Evolutionary conservation across 768 basidiomycete genomes (phyloP), one percentile per base, ranked within the genome.

Genomic region (Mrakia frigida): DNA sequence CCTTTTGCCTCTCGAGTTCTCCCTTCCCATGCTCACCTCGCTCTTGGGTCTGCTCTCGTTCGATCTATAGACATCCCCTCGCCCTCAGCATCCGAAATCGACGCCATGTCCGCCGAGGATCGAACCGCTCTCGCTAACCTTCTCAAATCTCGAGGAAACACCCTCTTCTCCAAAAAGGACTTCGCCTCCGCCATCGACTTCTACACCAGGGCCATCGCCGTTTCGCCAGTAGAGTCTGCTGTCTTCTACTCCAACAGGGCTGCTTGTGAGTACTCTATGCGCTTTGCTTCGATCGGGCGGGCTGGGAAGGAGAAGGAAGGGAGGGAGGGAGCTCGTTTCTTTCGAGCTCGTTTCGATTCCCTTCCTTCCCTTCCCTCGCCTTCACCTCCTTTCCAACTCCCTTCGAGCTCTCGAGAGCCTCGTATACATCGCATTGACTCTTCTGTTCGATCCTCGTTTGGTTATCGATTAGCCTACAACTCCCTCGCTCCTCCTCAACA

Each of bases 171-270:
- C n/a, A 74, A 74, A 53, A 78, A 78, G 68, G 35, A 70, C 41
- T 78, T 59, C 52, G 3, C 41, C 5, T 52, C 52, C 41, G 77
- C 69, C 28, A 78, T 75, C 60, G 74, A 39, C 73, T 82, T 81
- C 77, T 87, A 87, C 82, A 84, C 85, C 28, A 84, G 85, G 80
- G 86, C 86, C n/a, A 85, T 87, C 80, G 84, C 85, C 74, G 83
- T 85, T 74, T 80, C 81, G 14, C 77, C 82, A 70, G 81, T 82
- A 82, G 88, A 90, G 10, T 93, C 96, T 81, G 90, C 97, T 39
- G 93, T 98, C 43, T 99, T 91, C 85, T 98, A 90, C 87, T 93
- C 92, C 84, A 99, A 99, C 84, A 90, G 97, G 71, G 97, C 96
- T 56, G 97, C 97, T 78, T 98, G 96, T 93, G 77, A 74, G 90